phyloP scores from a whole-genome alignment of 352 stramenopile species.

The Phytophthora sojae region DNA sequence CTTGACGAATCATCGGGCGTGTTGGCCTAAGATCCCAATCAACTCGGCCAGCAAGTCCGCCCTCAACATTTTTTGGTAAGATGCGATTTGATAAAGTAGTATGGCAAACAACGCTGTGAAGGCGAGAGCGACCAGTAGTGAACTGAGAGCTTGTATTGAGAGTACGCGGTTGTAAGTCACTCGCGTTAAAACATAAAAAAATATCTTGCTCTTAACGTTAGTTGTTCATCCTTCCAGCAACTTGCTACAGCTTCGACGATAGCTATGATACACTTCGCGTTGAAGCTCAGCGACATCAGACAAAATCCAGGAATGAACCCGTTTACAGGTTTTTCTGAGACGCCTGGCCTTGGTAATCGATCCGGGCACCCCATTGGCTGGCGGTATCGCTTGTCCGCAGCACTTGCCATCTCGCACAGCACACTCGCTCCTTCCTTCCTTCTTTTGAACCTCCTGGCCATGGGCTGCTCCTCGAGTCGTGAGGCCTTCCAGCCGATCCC shows the following conservation, averaged over 20 bases:
- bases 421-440: neutral
- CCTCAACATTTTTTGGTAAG: too few species aligned
- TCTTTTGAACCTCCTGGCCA: slow-evolving; percentile 11
- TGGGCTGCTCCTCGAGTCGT: slow-evolving; percentile 41
- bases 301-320: slow-evolving; percentile 14
- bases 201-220: too few species aligned
- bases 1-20: neutral
- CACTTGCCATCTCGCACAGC: slow-evolving; percentile 27
- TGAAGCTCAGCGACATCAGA: neutral
- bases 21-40: neutral
- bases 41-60: neutral
- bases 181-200: too few species aligned
- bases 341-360: slow-evolving; percentile 22
- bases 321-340: slow-evolving; percentile 25
- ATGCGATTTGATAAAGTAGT: too few species aligned
- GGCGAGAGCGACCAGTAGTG: too few species aligned
- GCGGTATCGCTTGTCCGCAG: slow-evolving; percentile 27
- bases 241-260: neutral
- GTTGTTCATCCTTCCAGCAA: too few species aligned
- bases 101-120: too few species aligned
- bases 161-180: too few species aligned
- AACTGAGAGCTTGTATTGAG: too few species aligned
- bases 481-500: slow-evolving; percentile 43
- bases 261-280: neutral
- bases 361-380: slow-evolving; percentile 27